Evolutionary conservation across 148 eudicot genomes (phyloP), one percentile per base, ranked within the genome.

Genomic region (Hydrangea macrophylla): DNA sequence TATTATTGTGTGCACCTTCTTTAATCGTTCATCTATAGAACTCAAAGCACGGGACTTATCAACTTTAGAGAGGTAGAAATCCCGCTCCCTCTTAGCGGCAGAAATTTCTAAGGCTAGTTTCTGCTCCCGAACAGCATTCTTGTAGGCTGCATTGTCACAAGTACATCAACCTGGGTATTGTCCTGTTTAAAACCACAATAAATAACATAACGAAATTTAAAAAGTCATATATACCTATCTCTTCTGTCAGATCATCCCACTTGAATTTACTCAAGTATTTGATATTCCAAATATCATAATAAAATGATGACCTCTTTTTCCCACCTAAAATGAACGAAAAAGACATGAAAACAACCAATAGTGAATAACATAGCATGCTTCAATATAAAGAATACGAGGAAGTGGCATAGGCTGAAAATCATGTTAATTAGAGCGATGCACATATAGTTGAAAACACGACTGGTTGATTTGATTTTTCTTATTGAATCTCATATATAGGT

Each of bases 191-290:
- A 26, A 31, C 26, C 63, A 78, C 15, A 13, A 31, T 5, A 68
- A 33, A 31, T 2, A 62, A 69, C 13, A 30, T 6, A 7, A 68
- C 15, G 45, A 7, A 22, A 73, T 24, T 56, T 56, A 44, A 51
- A 56, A 35, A 76, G 66, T 44, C n/a, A n/a, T 78, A 18, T 67
- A 40, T 77, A 93, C 96, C 86, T 68, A 74, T 83, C 76, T 93
- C 98, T 70, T 75, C 92, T 7, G 92, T 88, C 36, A 93, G 90
- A 82, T 90, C 83, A 77, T 90, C 94, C 98, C 98, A 90, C 70
- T 90, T 90, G 75, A 93, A 90, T 81, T 90, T 93, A 80, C 95
- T 90, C 82, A 93, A 81, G 77, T 93, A 93, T 73, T 93, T 93
- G 73, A 93, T 86, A 71, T 93, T 93, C 96, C 96, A 93, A 40